Evolutionary conservation across 1,284 basidiomycete genomes (phyloP), one percentile per base, ranked within the genome.

Genomic region (Ceratobasidium sp.): DNA sequence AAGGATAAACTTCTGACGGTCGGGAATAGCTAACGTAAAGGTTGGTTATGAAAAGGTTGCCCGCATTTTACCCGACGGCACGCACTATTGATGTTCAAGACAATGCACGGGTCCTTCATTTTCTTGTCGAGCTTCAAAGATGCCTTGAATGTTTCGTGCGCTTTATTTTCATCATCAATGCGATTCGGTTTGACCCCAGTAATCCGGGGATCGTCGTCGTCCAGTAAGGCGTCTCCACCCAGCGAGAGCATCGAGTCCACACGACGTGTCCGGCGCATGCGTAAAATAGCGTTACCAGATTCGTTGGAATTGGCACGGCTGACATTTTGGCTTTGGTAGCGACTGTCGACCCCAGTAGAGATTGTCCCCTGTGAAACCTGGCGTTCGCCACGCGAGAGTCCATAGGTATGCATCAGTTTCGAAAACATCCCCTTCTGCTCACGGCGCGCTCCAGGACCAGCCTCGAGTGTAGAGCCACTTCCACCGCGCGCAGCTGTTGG

Each of bases 1-100:
- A 82, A 92, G 87, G 52, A 93, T 85, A 82, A 93, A 93, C 77
- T 87, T 86, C 78, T 92, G 90, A 16, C 90, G 86, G 78, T 88
- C 87, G 16, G 88, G 81, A 54, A 90, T 87, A 41, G 89, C 90
- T 90, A 79, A 10, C 27, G 4, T 30, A 65, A 65, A 23, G 14
- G n/a, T 66, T 16, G 46, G 48, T 30, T 23, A 27, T 8, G 38
- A 38, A 8, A 38, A 38, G 3, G 8, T 8, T 38, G 4, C 30
- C 16, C 2, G 44, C 33, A 30, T 30, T 57, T 27, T 33, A 48
- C 23, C 41, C 7, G 8, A 5, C 10, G n/a, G n/a, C 20, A 65
- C 79, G 38, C 60, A 78, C 79, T 64, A 27, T 76, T 78, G 30
- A 76, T 38, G 38, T 78, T 75, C 30, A 77, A 54, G 12, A 68